Evolutionary conservation across 257 asterid genomes (phyloP).

Genomic region (Asclepias syriaca): DNA sequence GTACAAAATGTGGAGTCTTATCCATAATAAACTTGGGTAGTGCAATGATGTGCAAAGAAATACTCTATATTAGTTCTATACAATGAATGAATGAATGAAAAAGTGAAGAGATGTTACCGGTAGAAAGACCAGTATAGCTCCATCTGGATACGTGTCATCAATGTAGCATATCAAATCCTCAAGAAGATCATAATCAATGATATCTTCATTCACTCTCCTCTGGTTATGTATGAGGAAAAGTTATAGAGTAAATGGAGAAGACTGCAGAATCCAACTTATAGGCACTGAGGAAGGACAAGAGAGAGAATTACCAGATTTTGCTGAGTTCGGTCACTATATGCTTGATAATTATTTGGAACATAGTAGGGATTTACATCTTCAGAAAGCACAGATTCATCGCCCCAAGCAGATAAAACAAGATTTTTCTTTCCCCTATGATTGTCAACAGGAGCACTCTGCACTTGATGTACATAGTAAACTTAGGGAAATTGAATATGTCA

Average conservation of each 20-base stretch:
- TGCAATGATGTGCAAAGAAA: neutral
- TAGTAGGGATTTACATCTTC: conserved; percentile 79
- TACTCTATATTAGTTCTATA: neutral
- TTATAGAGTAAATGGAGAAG: neutral
- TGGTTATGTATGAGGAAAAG: conserved; percentile 28
- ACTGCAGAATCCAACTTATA: neutral
- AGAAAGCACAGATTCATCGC: conserved; percentile 82
- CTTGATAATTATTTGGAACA: conserved; percentile 45
- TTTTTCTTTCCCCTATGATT: conserved; percentile 84
- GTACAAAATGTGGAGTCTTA: neutral
- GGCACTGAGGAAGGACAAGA: conserved; percentile 8
- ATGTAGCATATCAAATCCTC: conserved; percentile 89
- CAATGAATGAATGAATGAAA: neutral
- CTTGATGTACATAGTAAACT: neutral
- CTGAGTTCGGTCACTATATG: conserved; percentile 68
- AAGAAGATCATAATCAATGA: conserved; percentile 88
- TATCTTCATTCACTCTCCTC: conserved; percentile 87
- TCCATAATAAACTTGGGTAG: neutral
- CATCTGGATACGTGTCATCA: conserved; percentile 73
- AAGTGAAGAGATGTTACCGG: conserved; percentile 49
- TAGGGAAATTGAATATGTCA: neutral
- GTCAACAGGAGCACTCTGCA: conserved; percentile 79
- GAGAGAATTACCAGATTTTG: conserved; percentile 62
- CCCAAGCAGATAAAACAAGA: conserved; percentile 91
- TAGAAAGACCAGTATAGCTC: conserved; percentile 81